These are phyloP conservation scores for Wickerhamomyces mucosus DNA, from an alignment of 805 yeast species.

Conservation along the genomic window DNA sequence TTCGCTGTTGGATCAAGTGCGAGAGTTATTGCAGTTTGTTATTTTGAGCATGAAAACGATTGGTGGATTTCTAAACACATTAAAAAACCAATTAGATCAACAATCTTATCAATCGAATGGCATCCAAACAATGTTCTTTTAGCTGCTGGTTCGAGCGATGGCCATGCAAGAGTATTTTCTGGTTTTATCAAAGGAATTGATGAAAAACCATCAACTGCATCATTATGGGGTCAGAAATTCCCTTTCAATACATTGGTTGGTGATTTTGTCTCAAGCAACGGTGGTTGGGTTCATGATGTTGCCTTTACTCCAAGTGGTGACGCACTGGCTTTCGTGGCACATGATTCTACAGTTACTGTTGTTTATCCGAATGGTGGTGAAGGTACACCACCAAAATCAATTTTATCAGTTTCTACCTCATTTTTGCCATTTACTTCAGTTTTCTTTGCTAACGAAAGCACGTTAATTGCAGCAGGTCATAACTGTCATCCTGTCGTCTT, in stretches of 20 bases:
- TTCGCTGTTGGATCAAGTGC: slow-evolving; percentile 98
- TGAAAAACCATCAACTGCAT: slow-evolving; percentile 55
- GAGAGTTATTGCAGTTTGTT: slow-evolving; percentile 88
- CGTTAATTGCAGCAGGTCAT: slow-evolving; percentile 82
- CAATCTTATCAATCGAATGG: slow-evolving; percentile 80
- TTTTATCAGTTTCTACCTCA: slow-evolving; percentile 50
- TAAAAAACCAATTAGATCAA: slow-evolving; percentile 87
- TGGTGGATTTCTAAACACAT: slow-evolving; percentile 99
- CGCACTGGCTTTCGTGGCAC: slow-evolving; percentile 71
- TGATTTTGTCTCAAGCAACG: slow-evolving; percentile 58
- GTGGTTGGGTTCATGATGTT: slow-evolving; percentile 90
- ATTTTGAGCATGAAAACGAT: slow-evolving; percentile 90
- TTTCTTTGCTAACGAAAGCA: slow-evolving; percentile 55
- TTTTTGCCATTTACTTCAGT: slow-evolving; percentile 76
- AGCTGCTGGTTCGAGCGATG: slow-evolving; percentile 90
- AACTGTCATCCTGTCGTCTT: slow-evolving; percentile 86
- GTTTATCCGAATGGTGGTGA: slow-evolving; percentile 62
- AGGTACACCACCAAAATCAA: slow-evolving; percentile 53
- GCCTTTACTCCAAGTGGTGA: slow-evolving; percentile 75
- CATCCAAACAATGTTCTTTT: slow-evolving; percentile 85
- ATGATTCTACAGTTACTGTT: slow-evolving; percentile 76
- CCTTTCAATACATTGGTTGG: slow-evolving; percentile 92
- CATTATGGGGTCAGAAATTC: slow-evolving; percentile 89
- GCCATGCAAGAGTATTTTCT: slow-evolving; percentile 82
- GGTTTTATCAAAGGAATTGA: slow-evolving; percentile 87